Conservation (phyloP, 2,329 filamentous ascomycete species). For the Cercospora beticola region DNA sequence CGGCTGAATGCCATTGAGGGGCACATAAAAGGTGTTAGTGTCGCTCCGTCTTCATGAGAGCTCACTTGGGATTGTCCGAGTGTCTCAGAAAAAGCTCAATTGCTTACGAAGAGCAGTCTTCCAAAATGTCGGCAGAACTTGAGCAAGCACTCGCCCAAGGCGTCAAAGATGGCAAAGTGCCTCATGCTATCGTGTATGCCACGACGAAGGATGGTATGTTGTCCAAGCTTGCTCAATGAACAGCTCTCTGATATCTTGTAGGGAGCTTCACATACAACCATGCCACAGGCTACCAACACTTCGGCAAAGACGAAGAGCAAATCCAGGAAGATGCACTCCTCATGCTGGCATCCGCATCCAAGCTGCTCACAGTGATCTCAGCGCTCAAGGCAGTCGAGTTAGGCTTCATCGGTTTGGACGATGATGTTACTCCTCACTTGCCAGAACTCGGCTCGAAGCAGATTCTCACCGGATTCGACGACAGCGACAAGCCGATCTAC, state of each 20-base stretch:
- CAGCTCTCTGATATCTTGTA: constrained; percentile 9
- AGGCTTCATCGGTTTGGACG: constrained; percentile 49
- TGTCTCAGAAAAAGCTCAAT: neutral
- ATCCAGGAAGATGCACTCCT: constrained; percentile 36
- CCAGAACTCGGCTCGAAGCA: constrained; percentile 52
- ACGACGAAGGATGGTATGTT: constrained; percentile 31
- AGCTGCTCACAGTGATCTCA: constrained; percentile 54
- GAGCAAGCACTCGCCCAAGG: constrained; percentile 32
- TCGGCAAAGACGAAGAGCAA: constrained; percentile 24
- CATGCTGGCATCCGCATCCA: constrained; percentile 41
- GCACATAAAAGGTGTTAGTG: constrained; percentile 16
- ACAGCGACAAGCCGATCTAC: constrained; percentile 40
- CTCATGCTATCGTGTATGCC: constrained; percentile 34
- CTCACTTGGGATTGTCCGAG: neutral
- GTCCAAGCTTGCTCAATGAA: neutral
- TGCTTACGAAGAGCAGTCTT: constrained; percentile 1
- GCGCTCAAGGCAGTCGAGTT: constrained; percentile 57
- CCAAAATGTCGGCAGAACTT: constrained; percentile 24
- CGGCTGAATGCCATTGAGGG: constrained; percentile 6
- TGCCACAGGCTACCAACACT: constrained; percentile 30
- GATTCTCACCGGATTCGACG: constrained; percentile 51
- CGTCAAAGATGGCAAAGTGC: constrained; percentile 35
- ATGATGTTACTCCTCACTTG: constrained; percentile 47
- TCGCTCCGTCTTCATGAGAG: neutral
- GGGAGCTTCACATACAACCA: constrained; percentile 36